phyloP scores from a whole-genome alignment of 257 asterid genomes.

The Nicotiana undulata region DNA sequence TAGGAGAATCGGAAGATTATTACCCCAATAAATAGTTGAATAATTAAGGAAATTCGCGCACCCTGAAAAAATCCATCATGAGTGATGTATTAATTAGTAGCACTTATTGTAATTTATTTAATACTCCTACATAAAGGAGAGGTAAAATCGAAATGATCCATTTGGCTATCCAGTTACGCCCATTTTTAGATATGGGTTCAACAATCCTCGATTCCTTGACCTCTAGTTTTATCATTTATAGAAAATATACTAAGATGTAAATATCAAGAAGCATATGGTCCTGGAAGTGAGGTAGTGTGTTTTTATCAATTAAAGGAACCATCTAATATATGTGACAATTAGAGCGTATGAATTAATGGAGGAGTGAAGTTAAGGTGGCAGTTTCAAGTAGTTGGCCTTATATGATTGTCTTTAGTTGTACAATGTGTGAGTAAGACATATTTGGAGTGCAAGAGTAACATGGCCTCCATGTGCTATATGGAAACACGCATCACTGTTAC shows the following conservation, averaged over 20 bases:
- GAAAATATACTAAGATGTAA: background rate
- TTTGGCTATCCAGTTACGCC: background rate
- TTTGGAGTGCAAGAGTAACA: conserved; percentile 47
- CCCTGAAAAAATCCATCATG: too few species aligned
- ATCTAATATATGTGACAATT: background rate
- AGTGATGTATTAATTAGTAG: too few species aligned
- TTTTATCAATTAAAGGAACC: background rate
- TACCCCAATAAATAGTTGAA: too few species aligned
- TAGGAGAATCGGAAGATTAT: too few species aligned
- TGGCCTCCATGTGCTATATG: conserved; percentile 70
- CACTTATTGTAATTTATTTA: too few species aligned
- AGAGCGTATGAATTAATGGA: background rate
- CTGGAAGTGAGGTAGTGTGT: background rate
- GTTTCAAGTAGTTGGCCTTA: conserved; percentile 23
- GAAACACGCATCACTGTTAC: too few species aligned
- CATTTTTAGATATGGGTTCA: background rate
- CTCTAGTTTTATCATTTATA: background rate
- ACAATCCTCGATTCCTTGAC: background rate
- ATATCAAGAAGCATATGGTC: background rate
- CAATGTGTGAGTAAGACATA: background rate
- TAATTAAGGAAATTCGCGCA: too few species aligned
- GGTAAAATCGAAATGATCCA: background rate
- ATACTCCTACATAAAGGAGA: background rate
- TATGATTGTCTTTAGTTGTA: background rate
- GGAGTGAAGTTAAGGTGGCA: conserved; percentile 13